Evolutionary conservation across 768 basidiomycete species (phyloP).

Genomic region (Tulasnella sp.): DNA sequence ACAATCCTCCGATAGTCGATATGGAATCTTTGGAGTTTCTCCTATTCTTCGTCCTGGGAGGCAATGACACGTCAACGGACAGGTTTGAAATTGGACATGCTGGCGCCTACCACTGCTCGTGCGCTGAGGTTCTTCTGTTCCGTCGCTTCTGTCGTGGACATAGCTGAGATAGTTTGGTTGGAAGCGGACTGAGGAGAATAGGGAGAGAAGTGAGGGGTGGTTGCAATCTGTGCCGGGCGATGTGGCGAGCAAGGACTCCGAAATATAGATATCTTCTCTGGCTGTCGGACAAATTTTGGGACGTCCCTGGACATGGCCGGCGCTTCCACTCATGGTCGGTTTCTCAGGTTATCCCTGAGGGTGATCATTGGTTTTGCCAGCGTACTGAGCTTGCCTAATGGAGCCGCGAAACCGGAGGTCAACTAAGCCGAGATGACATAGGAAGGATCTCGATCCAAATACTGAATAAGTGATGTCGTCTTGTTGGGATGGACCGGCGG

Average conservation of each 20-base stretch:
- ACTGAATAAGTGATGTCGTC: too few relatives aligned
- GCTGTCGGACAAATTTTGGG: neutral
- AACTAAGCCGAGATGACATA: too few relatives aligned
- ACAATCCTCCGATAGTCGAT: neutral
- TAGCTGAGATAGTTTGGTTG: neutral
- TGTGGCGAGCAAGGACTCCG: too few relatives aligned
- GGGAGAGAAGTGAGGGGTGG: neutral
- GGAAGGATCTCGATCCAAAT: too few relatives aligned
- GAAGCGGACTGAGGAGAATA: neutral
- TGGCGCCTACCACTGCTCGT: neutral
- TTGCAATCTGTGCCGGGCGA: too few relatives aligned
- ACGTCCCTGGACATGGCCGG: neutral
- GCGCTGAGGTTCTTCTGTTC: neutral
- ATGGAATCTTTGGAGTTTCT: neutral
- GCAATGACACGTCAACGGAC: neutral
- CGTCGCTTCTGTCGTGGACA: neutral
- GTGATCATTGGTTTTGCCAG: too few relatives aligned
- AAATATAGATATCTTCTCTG: too few relatives aligned
- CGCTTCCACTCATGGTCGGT: neutral
- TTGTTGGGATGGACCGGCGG: too few relatives aligned
- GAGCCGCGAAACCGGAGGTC: too few relatives aligned
- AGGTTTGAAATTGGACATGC: neutral
- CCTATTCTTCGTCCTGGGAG: neutral
- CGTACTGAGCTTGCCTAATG: too few relatives aligned
- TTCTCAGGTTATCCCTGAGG: too few relatives aligned